Conservation (phyloP, 108 stramenopile genomes). For the Fragilaria crotonensis region DNA sequence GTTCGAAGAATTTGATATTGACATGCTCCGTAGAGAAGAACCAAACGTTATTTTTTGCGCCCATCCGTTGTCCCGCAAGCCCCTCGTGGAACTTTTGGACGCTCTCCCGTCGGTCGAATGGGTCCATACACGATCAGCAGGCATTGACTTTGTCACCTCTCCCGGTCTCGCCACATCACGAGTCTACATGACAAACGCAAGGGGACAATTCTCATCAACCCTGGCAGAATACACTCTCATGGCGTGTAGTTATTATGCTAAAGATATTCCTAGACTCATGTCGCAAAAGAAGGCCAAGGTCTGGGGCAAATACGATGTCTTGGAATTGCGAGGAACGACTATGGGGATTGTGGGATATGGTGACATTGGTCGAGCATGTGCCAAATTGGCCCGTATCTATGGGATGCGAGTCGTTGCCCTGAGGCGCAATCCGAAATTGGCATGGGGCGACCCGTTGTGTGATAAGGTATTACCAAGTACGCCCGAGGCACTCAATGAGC, state of each 20-base stretch:
- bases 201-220: conserved; percentile 77
- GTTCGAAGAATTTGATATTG: conserved; percentile 52
- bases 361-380: conserved; percentile 80
- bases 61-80: conserved; percentile 45
- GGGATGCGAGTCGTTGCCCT: conserved; percentile 80
- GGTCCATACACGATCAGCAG: conserved; percentile 80
- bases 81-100: conserved; percentile 40
- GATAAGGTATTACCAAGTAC: conserved; percentile 54
- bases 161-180: conserved; percentile 20
- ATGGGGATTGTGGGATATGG: conserved; percentile 88
- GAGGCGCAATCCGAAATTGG: conserved; percentile 39
- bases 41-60: conserved; percentile 72
- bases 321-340: conserved; percentile 70
- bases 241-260: conserved; percentile 88
- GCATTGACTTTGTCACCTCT: conserved; percentile 64
- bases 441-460: conserved; percentile 44
- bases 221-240: too few species aligned
- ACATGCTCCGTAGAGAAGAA: conserved; percentile 24
- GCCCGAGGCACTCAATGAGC: conserved; percentile 29
- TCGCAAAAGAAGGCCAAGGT: conserved; percentile 47
- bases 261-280: conserved; percentile 82
- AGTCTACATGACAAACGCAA: conserved; percentile 80
- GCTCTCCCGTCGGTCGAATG: conserved; percentile 58
- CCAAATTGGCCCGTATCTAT: conserved; percentile 71
- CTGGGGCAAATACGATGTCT: conserved; percentile 68